Evolutionary conservation across 176 grass and related monocot genomes (phyloP).

Genomic region (Phyllostachys edulis): DNA sequence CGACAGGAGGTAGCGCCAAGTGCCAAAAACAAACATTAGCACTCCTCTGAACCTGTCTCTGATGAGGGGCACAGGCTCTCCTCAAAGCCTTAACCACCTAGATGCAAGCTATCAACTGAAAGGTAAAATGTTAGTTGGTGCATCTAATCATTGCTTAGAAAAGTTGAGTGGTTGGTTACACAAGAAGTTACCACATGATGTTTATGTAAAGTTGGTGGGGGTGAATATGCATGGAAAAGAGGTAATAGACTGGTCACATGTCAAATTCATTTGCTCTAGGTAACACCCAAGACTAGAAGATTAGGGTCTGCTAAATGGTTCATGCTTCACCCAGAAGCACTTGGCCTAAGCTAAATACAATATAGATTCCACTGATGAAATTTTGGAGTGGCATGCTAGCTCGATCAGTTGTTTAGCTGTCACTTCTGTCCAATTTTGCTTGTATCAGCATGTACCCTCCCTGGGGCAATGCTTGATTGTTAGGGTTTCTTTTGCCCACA

Average conservation of each 20-base stretch:
- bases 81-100: constrained; percentile 75
- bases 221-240: constrained; percentile 14
- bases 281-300: constrained; percentile 41
- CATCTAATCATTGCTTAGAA: constrained; percentile 49
- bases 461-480: constrained; percentile 50
- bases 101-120: constrained; percentile 70
- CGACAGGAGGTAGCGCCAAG: constrained; percentile 62
- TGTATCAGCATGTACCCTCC: constrained; percentile 45
- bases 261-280: constrained; percentile 48
- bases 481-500: constrained; percentile 43
- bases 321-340: constrained; percentile 53
- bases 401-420: constrained; percentile 37
- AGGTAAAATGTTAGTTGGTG: constrained; percentile 51
- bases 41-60: constrained; percentile 76
- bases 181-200: constrained; percentile 41
- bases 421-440: constrained; percentile 45
- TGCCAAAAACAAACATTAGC: constrained; percentile 94
- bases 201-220: constrained; percentile 41
- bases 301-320: constrained; percentile 43
- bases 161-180: constrained; percentile 47
- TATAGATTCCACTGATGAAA: constrained; percentile 48
- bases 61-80: constrained; percentile 66
- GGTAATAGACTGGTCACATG: constrained; percentile 38
- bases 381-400: constrained; percentile 35
- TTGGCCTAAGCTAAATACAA: constrained; percentile 45